Base-by-base conservation (phyloP, 768 basidiomycete genomes). In the Melanogaster broomeanus region DNA sequence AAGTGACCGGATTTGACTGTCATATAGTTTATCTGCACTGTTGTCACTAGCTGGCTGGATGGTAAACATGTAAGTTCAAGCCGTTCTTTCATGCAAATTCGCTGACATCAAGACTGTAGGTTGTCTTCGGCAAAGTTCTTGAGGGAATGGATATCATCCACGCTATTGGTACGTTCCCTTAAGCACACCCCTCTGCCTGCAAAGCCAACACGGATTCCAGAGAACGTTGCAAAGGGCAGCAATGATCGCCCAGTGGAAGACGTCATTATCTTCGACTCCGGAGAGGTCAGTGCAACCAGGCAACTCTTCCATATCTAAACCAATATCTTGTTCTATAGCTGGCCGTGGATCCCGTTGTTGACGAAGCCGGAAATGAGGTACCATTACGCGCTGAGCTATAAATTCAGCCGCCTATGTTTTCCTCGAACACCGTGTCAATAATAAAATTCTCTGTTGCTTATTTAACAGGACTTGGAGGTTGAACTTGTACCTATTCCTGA, bases 361-460 rank as follows among this genome's bases (percentile, higher is more conserved):
- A 88, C 55, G 72, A 71, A 49, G 79, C 87, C 48, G 89, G 85
- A 66, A 87, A 90, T 55, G 77, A 96, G 91, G 92, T 96, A 84
- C 95, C 93, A 73, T 72, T 90, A 63, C 93, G 84, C 67, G 88
- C 82, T 82, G 96, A 98, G 84, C 93, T 98, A 68, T 98, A 64
- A 82, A 86, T 71, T 64, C 66, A 65, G 75, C 74, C 70, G 64
- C 61, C 51, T 30, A 48, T 66, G 55, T 65, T 62, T 38, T 56
- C 60, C 44, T 67, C 71, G 73, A 65, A 57, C 68, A 51, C 68
- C 65, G 71, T 77, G 72, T 72, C 66, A 80, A 84, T 83, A 64
- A 64, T 65, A 65, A 78, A n/a, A 78, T 56, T 49, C 74, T 74
- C 62, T 62, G 72, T 76, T 74, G 63, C 63, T 78, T 76, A 61